Conservation (phyloP, 2,329 filamentous ascomycete genomes). For the Apiospora saccharicola region DNA sequence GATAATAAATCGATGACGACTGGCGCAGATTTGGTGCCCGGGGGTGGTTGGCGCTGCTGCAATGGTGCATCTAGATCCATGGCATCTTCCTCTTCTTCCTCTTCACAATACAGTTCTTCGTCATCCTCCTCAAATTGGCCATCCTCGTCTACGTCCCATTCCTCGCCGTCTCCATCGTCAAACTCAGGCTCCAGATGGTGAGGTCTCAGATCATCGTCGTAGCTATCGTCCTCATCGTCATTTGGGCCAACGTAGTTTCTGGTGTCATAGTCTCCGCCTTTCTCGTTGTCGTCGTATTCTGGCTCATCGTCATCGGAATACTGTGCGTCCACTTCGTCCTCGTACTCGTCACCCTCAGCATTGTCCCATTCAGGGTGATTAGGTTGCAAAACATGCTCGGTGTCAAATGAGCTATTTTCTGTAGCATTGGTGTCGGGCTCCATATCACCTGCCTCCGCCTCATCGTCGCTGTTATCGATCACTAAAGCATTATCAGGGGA, state of each 20-base stretch:
- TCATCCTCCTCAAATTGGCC: conserved; percentile 33
- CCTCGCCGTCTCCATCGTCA: conserved; percentile 31
- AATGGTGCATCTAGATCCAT: conserved; percentile 32
- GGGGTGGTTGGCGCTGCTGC: conserved; percentile 24
- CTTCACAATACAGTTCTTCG: conserved; percentile 18
- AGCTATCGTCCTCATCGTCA: conserved; percentile 43
- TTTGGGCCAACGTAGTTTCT: conserved; percentile 40
- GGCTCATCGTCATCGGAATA: conserved; percentile 32
- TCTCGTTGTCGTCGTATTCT: conserved; percentile 41
- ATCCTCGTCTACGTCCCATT: conserved; percentile 28
- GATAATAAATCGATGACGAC: conserved; percentile 39
- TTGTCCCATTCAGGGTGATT: conserved; percentile 31
- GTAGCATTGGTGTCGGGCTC: neutral
- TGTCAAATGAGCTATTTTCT: conserved; percentile 15
- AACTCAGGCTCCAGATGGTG: conserved; percentile 40
- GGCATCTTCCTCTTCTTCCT: conserved; percentile 30
- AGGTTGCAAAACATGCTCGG: conserved; percentile 29
- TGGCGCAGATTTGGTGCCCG: conserved; percentile 29
- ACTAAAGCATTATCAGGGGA: conserved; percentile 39
- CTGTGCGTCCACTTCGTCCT: conserved; percentile 31
- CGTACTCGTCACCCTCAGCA: conserved; percentile 26
- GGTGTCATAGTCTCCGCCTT: conserved; percentile 43
- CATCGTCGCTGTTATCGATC: conserved; percentile 41
- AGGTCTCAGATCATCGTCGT: conserved; percentile 39
- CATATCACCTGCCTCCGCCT: conserved; percentile 31